phyloP scores from a whole-genome alignment of 352 stramenopile species.

The Phytophthora macrochlamydospora region DNA sequence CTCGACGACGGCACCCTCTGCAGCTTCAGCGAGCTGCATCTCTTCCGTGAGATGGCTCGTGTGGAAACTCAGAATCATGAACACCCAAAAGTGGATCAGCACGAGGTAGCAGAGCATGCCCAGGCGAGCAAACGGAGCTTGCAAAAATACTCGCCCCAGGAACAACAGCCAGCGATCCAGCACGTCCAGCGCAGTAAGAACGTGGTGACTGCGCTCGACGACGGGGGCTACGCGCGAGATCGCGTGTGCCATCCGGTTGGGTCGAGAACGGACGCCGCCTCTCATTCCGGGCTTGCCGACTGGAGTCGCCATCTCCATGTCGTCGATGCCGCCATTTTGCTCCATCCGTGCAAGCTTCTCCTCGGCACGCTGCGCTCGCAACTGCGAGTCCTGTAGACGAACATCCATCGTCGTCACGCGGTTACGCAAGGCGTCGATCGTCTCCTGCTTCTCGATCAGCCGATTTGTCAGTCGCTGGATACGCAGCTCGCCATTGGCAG shows the following conservation, averaged over 20 bases:
- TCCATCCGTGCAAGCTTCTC: constrained; percentile 68
- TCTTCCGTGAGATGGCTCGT: constrained; percentile 87
- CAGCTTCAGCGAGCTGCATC: constrained; percentile 39
- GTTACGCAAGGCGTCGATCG: constrained; percentile 67
- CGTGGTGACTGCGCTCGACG: constrained; percentile 69
- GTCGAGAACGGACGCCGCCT: constrained; percentile 37
- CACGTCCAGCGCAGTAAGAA: constrained; percentile 67
- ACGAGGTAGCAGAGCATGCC: constrained; percentile 76
- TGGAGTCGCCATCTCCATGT: constrained; percentile 71
- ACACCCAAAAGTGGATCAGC: constrained; percentile 87
- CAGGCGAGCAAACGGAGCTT: constrained; percentile 75
- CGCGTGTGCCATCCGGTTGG: constrained; percentile 70
- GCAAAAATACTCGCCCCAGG: constrained; percentile 78
- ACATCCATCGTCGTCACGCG: constrained; percentile 75
- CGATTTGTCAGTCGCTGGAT: constrained; percentile 84
- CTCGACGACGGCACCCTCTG: constrained; percentile 21
- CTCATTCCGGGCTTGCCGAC: constrained; percentile 38
- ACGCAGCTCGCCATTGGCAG: constrained; percentile 51
- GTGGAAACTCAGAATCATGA: constrained; percentile 87
- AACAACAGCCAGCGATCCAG: constrained; percentile 81
- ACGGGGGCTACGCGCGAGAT: constrained; percentile 71
- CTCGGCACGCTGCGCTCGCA: constrained; percentile 49
- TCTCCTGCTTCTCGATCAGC: constrained; percentile 85
- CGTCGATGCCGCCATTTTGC: constrained; percentile 62
- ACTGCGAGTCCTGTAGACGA: constrained; percentile 63